Evolutionary conservation across 768 basidiomycete genomes (phyloP).

Genomic region (Lactarius trivialis): DNA sequence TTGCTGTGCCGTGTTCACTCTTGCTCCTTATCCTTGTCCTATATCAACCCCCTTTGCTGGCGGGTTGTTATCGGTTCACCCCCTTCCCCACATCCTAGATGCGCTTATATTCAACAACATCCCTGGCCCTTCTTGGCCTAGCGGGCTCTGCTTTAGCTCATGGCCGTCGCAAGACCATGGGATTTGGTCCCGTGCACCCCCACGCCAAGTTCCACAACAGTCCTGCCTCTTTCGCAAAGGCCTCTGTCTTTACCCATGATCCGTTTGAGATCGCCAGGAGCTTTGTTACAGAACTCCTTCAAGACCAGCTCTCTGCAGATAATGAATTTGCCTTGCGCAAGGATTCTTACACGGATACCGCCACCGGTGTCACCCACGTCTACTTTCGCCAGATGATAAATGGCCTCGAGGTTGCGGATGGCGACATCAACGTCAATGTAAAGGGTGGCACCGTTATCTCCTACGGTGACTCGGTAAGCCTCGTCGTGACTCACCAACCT

Average conservation of each 20-base stretch:
- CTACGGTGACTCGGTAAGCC: slow-evolving; percentile 17
- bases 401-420: slow-evolving; percentile 83
- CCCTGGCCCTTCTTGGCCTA: slow-evolving; percentile 23
- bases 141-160: slow-evolving; percentile 19
- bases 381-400: slow-evolving; percentile 82
- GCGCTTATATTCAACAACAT: slow-evolving; percentile 13
- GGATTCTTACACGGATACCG: slow-evolving; percentile 82
- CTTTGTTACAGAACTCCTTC: slow-evolving; percentile 51
- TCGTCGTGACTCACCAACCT: slow-evolving; percentile 34
- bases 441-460: slow-evolving; percentile 25
- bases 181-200: slow-evolving; percentile 76
- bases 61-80: slow-evolving; percentile 2
- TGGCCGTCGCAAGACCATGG: slow-evolving; percentile 71
- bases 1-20: background rate
- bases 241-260: slow-evolving; percentile 31
- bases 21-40: background rate
- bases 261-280: slow-evolving; percentile 55
- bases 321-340: slow-evolving; percentile 55
- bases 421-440: slow-evolving; percentile 91
- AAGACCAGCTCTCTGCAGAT: slow-evolving; percentile 33
- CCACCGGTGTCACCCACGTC: slow-evolving; percentile 83
- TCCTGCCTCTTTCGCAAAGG: slow-evolving; percentile 33
- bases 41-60: slow-evolving; percentile 16
- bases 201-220: slow-evolving; percentile 60
- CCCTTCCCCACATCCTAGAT: slow-evolving; percentile 2